phyloP scores from a whole-genome alignment of 352 stramenopile species.

The Phytophthora chlamydospora region DNA sequence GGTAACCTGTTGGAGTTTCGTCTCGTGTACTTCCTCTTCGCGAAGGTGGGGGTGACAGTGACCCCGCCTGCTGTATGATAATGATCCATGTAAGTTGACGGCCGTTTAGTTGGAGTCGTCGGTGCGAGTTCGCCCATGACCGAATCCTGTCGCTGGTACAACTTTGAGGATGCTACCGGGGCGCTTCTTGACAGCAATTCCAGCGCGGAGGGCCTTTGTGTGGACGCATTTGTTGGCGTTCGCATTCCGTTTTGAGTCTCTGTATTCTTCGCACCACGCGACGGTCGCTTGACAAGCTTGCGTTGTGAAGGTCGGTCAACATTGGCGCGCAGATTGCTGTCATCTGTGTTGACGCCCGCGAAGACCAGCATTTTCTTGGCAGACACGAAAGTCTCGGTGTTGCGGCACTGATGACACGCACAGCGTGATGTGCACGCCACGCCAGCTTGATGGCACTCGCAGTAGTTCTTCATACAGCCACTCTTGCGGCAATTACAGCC shows the following conservation, averaged over 20 bases:
- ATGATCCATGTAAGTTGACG: slow-evolving; percentile 28
- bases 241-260: slow-evolving; percentile 9
- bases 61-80: slow-evolving; percentile 20
- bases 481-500: slow-evolving; percentile 97
- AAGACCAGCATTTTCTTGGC: slow-evolving; percentile 78
- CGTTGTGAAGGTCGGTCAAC: slow-evolving; percentile 24
- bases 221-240: slow-evolving; percentile 34
- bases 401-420: slow-evolving; percentile 81
- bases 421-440: slow-evolving; percentile 84
- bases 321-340: slow-evolving; percentile 13
- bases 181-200: slow-evolving; percentile 69
- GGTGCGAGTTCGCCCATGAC: slow-evolving; percentile 13
- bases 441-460: slow-evolving; percentile 95
- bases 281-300: slow-evolving; percentile 30
- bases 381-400: slow-evolving; percentile 70
- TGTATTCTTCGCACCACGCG: slow-evolving; percentile 5
- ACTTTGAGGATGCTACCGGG: slow-evolving; percentile 31
- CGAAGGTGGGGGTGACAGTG: slow-evolving; percentile 32
- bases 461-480: slow-evolving; percentile 98
- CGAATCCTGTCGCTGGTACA: slow-evolving; percentile 10
- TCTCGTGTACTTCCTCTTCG: slow-evolving; percentile 54
- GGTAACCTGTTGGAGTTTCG: slow-evolving; percentile 31
- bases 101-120: slow-evolving; percentile 37
- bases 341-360: slow-evolving; percentile 30
- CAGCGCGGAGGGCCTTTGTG: slow-evolving; percentile 39